Evolutionary conservation across 1,139 yeast genomes (phyloP).

Genomic region (Yamadazyma epiphylla): DNA sequence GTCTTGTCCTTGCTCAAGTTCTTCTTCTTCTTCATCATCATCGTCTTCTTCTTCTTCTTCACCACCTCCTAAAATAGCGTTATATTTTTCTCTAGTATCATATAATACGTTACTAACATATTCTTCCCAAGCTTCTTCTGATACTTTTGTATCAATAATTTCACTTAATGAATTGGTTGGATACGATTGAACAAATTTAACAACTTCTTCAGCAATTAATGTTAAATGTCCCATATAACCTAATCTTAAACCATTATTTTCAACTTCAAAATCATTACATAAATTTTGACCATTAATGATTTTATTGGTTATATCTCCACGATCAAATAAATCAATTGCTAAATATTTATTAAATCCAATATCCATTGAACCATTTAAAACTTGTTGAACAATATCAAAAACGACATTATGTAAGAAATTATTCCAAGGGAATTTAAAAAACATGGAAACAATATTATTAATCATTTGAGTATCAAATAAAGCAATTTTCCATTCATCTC

Average conservation of each 20-base stretch:
- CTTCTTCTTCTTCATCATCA: conserved; percentile 33
- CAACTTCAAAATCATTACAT: conserved; percentile 65
- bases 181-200: conserved; percentile 79
- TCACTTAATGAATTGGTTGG: conserved; percentile 60
- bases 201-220: conserved; percentile 93
- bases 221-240: conserved; percentile 99
- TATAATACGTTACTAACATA: conserved; percentile 82
- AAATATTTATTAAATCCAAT: conserved; percentile 81
- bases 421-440: conserved; percentile 95
- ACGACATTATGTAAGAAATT: conserved; percentile 96
- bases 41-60: conserved; percentile 37
- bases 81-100: conserved; percentile 90
- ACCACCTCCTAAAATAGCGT: conserved; percentile 87
- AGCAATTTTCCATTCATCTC: conserved; percentile 84
- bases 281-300: conserved; percentile 79
- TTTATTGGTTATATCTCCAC: conserved; percentile 71
- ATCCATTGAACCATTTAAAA: conserved; percentile 92
- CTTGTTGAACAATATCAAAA: conserved; percentile 95
- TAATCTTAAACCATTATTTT: conserved; percentile 63
- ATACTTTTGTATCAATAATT: conserved; percentile 55
- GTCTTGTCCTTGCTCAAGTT: conserved; percentile 45
- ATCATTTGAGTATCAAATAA: conserved; percentile 79
- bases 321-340: conserved; percentile 80
- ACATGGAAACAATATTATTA: conserved; percentile 73
- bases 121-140: conserved; percentile 70